Evolutionary conservation across 352 stramenopile species (phyloP).

Genomic region (Pythium vanterpoolii): DNA sequence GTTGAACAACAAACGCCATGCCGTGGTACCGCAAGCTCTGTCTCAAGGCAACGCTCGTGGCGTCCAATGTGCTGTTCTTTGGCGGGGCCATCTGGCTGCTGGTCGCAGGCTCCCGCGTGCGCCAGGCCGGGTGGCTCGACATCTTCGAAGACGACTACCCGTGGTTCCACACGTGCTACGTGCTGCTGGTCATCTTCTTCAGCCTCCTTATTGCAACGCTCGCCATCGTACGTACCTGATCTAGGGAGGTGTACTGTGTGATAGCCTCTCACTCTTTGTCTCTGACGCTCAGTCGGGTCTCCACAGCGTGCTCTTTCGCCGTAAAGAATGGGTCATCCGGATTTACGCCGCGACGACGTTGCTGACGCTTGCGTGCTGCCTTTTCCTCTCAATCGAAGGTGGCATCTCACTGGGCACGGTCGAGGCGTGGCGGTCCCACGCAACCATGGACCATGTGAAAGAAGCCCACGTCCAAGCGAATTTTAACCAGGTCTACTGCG

Average conservation of each 20-base stretch:
- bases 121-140: conserved; percentile 25
- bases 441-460: background rate
- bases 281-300: conserved; percentile 13
- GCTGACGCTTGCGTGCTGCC: conserved; percentile 17
- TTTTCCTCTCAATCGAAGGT: conserved; percentile 20
- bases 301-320: conserved; percentile 20
- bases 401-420: conserved; percentile 13
- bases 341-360: conserved; percentile 19
- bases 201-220: conserved; percentile 19
- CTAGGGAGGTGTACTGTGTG: background rate
- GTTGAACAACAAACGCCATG: background rate
- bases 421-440: conserved; percentile 11
- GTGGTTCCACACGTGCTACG: conserved; percentile 26
- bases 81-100: conserved; percentile 17
- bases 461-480: conserved; percentile 20
- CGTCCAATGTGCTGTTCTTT: conserved; percentile 24
- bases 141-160: conserved; percentile 30
- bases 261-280: background rate
- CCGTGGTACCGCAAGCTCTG: conserved; percentile 11
- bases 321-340: conserved; percentile 17
- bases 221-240: conserved; percentile 19
- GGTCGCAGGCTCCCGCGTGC: conserved; percentile 9
- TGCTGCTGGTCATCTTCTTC: conserved; percentile 11
- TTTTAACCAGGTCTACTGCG: conserved; percentile 26
- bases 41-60: conserved; percentile 18